These are phyloP conservation scores for Thelonectria rubi DNA, from an alignment of 2,329 filamentous ascomycete species.

Conservation along the genomic window DNA sequence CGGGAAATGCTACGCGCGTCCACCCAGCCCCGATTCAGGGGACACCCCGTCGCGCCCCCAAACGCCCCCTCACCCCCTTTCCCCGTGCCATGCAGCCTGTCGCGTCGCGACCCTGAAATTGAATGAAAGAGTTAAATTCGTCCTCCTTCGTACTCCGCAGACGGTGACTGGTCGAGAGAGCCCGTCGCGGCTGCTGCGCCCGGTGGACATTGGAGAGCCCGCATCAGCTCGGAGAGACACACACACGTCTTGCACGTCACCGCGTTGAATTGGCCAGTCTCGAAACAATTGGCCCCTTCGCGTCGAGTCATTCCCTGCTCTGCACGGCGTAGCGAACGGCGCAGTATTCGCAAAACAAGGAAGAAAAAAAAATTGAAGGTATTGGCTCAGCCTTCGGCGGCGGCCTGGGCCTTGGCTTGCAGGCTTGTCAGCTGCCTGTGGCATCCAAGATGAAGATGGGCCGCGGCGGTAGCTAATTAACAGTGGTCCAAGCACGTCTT, in stretches of 20 bases:
- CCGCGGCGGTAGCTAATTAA: neutral
- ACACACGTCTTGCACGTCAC: no score
- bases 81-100: neutral
- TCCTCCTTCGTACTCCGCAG: neutral
- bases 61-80: neutral
- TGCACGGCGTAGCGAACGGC: neutral
- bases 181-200: neutral
- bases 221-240: neutral
- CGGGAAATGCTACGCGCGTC: neutral
- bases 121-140: neutral
- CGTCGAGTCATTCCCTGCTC: no score
- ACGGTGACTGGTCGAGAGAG: neutral
- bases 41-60: neutral
- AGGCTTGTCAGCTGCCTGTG: neutral
- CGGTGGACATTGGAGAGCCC: neutral
- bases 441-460: neutral
- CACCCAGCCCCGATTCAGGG: neutral
- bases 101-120: no score
- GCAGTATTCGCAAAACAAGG: neutral
- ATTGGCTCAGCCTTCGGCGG: no score
- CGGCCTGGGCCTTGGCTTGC: neutral
- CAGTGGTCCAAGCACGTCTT: neutral
- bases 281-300: no score
- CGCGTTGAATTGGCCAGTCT: no score
- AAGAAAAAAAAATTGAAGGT: no score